A percentile compares a stretch with the other conserved stretches of the same genome.
These are phyloP conservation scores for Actinomortierella wolfii DNA, from an alignment of 371 early-diverging fungal species.

Conservation along the genomic window DNA sequence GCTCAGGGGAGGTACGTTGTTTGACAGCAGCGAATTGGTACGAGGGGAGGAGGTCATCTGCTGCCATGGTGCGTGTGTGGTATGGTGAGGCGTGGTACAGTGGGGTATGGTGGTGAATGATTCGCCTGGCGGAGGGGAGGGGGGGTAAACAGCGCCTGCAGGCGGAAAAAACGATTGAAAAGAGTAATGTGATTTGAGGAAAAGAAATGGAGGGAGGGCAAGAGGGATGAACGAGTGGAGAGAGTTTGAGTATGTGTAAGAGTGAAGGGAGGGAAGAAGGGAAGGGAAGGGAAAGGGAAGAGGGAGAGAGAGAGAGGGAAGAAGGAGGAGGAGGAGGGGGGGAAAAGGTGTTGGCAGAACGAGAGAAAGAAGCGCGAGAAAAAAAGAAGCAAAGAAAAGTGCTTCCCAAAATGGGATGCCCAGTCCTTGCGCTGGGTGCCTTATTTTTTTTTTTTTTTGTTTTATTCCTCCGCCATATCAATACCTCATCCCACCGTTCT, in stretches of 20 bases:
- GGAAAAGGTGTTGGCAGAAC: neutral
- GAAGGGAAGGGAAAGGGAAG: neutral
- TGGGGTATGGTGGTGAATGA: neutral
- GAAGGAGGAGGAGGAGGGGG: neutral
- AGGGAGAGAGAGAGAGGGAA: neutral
- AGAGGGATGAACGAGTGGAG: neutral
- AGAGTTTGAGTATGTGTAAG: neutral
- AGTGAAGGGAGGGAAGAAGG: neutral
- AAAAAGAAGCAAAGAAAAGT: conserved; percentile 1
- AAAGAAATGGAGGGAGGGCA: neutral
- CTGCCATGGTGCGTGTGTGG: conserved; percentile 14
- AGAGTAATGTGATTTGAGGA: neutral
- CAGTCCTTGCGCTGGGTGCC: too few relatives aligned
- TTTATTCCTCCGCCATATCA: too few relatives aligned
- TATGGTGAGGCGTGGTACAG: neutral
- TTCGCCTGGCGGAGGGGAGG: neutral
- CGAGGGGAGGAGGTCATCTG: conserved; percentile 57
- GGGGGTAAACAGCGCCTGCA: neutral
- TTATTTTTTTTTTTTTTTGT: too few relatives aligned
- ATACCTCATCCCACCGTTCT: too few relatives aligned
- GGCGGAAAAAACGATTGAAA: neutral
- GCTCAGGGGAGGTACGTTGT: conserved; percentile 53
- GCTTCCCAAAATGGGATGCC: too few relatives aligned
- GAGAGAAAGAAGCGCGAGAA: conserved; percentile 3
- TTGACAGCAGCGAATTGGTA: conserved; percentile 64